phyloP scores from a whole-genome alignment of 192 early-diverging fungal genomes.

The Backusella sp. region DNA sequence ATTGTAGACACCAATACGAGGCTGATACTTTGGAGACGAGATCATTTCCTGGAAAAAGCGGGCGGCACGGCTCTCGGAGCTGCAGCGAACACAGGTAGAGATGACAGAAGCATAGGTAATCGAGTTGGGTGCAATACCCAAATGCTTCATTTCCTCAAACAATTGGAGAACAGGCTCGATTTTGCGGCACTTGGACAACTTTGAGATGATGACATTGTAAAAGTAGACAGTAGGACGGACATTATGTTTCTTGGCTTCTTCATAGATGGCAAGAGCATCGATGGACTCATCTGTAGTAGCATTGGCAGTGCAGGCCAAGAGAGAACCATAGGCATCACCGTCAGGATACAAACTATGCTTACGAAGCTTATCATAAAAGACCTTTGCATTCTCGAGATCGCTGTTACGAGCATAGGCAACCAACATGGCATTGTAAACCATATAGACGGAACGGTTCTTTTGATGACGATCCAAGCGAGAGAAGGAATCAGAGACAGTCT shows the following conservation, averaged over 20 bases:
- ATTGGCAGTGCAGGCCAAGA: conserved; percentile 43
- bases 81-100: conserved; percentile 53
- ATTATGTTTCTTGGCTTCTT: conserved; percentile 50
- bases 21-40: conserved; percentile 41
- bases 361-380: conserved; percentile 41
- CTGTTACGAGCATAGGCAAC: conserved; percentile 45
- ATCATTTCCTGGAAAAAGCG: conserved; percentile 51
- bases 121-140: conserved; percentile 48
- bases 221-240: conserved; percentile 53
- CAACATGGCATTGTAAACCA: conserved; percentile 40
- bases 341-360: conserved; percentile 24
- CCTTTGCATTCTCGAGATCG: conserved; percentile 43
- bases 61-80: conserved; percentile 45
- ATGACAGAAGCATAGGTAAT: conserved; percentile 58
- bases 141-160: conserved; percentile 53
- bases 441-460: conserved; percentile 5
- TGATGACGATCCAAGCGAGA: background rate
- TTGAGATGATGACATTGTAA: conserved; percentile 59
- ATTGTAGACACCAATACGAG: conserved; percentile 55
- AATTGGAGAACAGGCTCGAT: conserved; percentile 45
- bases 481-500: background rate
- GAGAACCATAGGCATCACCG: conserved; percentile 50
- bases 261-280: conserved; percentile 49
- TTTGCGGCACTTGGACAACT: conserved; percentile 54
- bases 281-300: conserved; percentile 45